Percentiles rank a stretch among this genome's conserved stretches.
phyloP scores from a whole-genome alignment of 495 filamentous ascomycete genomes.

The Penicillium roqueforti region DNA sequence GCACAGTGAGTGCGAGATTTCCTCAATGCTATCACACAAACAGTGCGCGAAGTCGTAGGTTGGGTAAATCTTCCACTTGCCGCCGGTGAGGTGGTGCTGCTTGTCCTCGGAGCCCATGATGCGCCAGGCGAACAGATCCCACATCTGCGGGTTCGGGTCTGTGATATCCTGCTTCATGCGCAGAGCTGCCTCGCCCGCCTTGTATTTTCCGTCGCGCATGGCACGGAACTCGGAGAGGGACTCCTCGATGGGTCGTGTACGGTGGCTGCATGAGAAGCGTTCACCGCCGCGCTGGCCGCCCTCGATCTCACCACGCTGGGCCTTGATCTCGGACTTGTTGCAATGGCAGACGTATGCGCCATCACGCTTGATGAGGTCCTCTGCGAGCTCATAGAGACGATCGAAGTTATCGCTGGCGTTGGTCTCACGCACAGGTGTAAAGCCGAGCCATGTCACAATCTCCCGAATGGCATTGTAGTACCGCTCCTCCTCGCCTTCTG shows the following conservation, averaged over 20 bases:
- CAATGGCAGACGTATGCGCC: constrained; percentile 80
- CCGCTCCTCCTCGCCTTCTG: constrained; percentile 73
- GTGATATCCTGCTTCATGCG: constrained; percentile 77
- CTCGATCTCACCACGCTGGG: constrained; percentile 71
- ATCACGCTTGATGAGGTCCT: constrained; percentile 70
- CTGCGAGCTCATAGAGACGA: constrained; percentile 78
- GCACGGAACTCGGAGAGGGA: constrained; percentile 79
- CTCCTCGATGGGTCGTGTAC: constrained; percentile 66
- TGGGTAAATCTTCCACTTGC: constrained; percentile 80
- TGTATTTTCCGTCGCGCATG: constrained; percentile 90
- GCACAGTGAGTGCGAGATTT: constrained; percentile 84
- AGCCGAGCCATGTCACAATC: constrained; percentile 78
- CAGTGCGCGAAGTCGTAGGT: constrained; percentile 92
- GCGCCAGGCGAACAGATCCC: constrained; percentile 71
- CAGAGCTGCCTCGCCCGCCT: constrained; percentile 78
- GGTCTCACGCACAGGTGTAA: constrained; percentile 72
- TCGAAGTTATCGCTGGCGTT: constrained; percentile 83
- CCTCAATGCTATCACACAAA: constrained; percentile 84
- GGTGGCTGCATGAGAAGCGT: constrained; percentile 75
- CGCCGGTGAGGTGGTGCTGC: constrained; percentile 68
- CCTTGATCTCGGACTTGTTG: constrained; percentile 68
- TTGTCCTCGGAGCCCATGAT: constrained; percentile 50
- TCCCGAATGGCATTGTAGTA: constrained; percentile 76
- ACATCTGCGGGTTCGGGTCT: constrained; percentile 65
- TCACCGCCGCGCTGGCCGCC: constrained; percentile 63